Evolutionary conservation across 805 yeast species (phyloP).

Genomic region (Wickerhamomyces bisporus): DNA sequence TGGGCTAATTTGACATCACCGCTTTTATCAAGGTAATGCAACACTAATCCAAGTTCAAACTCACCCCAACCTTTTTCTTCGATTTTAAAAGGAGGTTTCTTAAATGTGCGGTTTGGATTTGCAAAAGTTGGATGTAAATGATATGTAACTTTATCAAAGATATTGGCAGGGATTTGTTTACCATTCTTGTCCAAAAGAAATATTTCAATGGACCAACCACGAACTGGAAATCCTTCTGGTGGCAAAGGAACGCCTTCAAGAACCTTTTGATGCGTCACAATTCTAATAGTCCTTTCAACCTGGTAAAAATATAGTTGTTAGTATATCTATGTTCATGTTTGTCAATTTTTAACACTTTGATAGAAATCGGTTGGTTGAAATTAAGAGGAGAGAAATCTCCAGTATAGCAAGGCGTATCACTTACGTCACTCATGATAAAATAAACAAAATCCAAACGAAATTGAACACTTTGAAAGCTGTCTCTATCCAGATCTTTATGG

Average conservation of each 20-base stretch:
- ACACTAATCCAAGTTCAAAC: conserved; percentile 77
- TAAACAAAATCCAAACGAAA: too few relatives aligned
- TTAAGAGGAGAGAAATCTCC: too few relatives aligned
- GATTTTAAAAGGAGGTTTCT: conserved; percentile 79
- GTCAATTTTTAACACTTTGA: too few relatives aligned
- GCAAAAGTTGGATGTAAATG: conserved; percentile 92
- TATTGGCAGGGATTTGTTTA: conserved; percentile 74
- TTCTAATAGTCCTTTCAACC: conserved; percentile 82
- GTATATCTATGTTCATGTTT: too few relatives aligned
- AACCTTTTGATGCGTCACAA: conserved; percentile 81
- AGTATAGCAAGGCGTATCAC: too few relatives aligned
- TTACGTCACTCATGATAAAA: too few relatives aligned
- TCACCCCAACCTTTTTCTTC: conserved; percentile 99
- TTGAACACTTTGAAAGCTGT: too few relatives aligned
- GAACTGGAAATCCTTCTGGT: conserved; percentile 88
- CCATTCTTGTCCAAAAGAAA: conserved; percentile 74
- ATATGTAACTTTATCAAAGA: conserved; percentile 90
- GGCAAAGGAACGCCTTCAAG: conserved; percentile 78
- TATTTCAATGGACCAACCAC: conserved; percentile 85
- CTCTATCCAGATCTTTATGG: too few relatives aligned
- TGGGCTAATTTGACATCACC: conserved; percentile 87
- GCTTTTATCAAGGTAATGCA: conserved; percentile 74
- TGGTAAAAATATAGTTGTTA: background rate
- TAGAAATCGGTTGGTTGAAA: too few relatives aligned
- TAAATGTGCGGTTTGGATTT: conserved; percentile 78